Conservation (phyloP, 2,329 filamentous ascomycete genomes). For the Arthrobotrys pseudoclavata region DNA sequence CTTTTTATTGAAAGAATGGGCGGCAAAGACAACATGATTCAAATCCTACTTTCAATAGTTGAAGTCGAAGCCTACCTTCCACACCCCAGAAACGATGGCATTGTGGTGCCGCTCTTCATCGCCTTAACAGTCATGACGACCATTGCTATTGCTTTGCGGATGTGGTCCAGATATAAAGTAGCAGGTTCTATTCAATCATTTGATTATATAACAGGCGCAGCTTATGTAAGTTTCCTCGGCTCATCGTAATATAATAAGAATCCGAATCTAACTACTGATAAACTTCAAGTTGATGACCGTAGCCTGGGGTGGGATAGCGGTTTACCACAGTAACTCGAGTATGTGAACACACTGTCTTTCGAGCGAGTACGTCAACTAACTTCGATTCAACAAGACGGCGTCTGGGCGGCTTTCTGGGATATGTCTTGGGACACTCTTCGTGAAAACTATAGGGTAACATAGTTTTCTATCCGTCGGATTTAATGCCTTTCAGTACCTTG, state of each 20-base stretch:
- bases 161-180: constrained; percentile 32
- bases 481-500: neutral
- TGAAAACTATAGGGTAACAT: constrained; percentile 7
- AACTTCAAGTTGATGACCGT: constrained; percentile 28
- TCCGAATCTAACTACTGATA: neutral
- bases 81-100: constrained; percentile 14
- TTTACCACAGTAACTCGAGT: constrained; percentile 13
- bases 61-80: neutral
- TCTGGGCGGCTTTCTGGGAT: constrained; percentile 22
- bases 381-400: neutral
- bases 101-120: constrained; percentile 27
- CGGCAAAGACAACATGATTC: neutral
- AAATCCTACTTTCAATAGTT: neutral
- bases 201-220: constrained; percentile 18
- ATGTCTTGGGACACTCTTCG: constrained; percentile 34
- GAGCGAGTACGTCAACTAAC: neutral
- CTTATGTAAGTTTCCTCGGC: constrained; percentile 16
- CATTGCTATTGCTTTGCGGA: constrained; percentile 18
- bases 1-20: constrained; percentile 4
- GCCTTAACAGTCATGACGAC: constrained; percentile 33
- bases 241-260: neutral
- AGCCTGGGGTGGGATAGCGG: constrained; percentile 16
- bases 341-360: neutral
- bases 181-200: constrained; percentile 15
- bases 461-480: neutral